Evolutionary conservation across 225 moss, liverwort and hornwort genomes (phyloP).

Genomic region (Bryum argenteum): DNA sequence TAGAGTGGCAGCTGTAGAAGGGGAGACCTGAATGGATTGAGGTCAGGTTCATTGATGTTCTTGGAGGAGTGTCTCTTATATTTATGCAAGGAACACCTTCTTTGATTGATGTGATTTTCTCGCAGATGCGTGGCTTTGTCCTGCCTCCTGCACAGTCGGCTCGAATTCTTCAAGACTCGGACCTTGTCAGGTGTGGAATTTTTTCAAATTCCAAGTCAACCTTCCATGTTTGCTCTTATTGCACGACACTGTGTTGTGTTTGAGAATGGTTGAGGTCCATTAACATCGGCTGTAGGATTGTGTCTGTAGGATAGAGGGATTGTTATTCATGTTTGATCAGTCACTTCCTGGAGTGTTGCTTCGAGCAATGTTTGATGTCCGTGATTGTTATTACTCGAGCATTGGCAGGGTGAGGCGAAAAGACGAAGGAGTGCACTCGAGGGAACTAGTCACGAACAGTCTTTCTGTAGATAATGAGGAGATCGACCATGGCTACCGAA

Average conservation of each 20-base stretch:
- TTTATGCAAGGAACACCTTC: background rate
- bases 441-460: slow-evolving; percentile 46
- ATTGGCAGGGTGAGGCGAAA: slow-evolving; percentile 65
- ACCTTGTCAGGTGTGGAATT: slow-evolving; percentile 71
- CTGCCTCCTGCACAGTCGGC: slow-evolving; percentile 67
- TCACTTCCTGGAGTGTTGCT: background rate
- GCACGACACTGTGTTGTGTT: no score
- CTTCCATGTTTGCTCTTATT: slow-evolving; percentile 18
- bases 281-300: slow-evolving; percentile 10
- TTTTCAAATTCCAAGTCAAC: background rate
- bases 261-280: background rate
- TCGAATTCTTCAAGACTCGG: slow-evolving; percentile 69
- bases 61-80: slow-evolving; percentile 8
- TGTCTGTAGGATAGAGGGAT: background rate
- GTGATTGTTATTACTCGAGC: slow-evolving; percentile 6
- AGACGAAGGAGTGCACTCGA: slow-evolving; percentile 34
- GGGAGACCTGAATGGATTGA: background rate
- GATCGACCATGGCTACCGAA: slow-evolving; percentile 34
- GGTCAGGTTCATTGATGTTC: background rate
- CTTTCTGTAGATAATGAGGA: slow-evolving; percentile 48
- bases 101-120: slow-evolving; percentile 30
- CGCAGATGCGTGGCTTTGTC: slow-evolving; percentile 76
- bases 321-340: background rate
- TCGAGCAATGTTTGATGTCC: slow-evolving; percentile 5
- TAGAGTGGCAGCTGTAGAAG: background rate